Evolutionary conservation across 352 stramenopile species (phyloP), one percentile per base, ranked within the genome.

Genomic region (Albugo candida): DNA sequence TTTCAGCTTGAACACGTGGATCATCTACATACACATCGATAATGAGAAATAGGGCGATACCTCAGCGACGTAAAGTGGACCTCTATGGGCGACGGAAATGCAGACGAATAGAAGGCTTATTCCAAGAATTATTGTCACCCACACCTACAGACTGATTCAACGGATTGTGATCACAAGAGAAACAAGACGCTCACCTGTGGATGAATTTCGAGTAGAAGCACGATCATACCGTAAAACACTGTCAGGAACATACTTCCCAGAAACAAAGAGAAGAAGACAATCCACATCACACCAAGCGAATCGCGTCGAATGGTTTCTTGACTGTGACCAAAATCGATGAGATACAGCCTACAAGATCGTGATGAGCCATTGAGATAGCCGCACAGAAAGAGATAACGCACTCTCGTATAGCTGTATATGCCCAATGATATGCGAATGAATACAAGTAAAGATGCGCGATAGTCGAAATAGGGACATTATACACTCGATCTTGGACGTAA

Each of bases 381-480:
- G 17, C 14, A 20, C 14, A 20, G 38, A 54, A 50, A 47, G 42
- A 31, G 35, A 40, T 10, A 31, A 31, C 8, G 24, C 8, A 31
- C 24, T 31, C 24, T 31, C 24, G 24, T 8, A 31, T 31, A 31
- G 24, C 24, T 3, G 8, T 31, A 31, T 10, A 31, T 31, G 24
- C 24, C 24, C 24, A 31, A 10, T 31, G 24, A 31, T 31, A 10
- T 31, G 24, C 24, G 47, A 81, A 70, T 1, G 61, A 58, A 17
- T 83, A 81, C 54, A 64, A 81, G 37, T 71, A 81, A 48, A 78
- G 61, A 51, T 79, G 66, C 51, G 81, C 78, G 8, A 89, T 55
- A 34, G 63, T 56, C 47, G 83, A 67, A 47, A 64, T 69, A 2
- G 76, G 76, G 0, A 86, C 64, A 31, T 69, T 70, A 48, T 83